Base-by-base conservation (phyloP, 305 asterid species). In the Lippia alba region DNA sequence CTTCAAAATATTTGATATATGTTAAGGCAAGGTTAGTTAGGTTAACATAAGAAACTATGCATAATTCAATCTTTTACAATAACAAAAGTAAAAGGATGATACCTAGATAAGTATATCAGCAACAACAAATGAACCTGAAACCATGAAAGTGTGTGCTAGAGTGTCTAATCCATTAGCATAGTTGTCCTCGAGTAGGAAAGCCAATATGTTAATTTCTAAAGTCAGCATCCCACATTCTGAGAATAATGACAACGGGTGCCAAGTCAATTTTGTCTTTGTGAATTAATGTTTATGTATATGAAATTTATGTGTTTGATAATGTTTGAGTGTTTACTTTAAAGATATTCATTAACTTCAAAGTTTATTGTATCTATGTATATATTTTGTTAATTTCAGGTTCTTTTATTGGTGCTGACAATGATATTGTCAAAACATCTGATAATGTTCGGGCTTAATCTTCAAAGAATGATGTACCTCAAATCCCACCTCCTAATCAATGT, bases 21-120 rank as follows among this genome's bases (percentile, higher is more conserved):
- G 16, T 24, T 56, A 56, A 56, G 16, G 11, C 17, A 51, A 51
- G 12, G 24, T 51, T 51, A 51, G 16, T 0, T 20, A 36, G 33
- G 30, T 12, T 24, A 56, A 56, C 36, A 20, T 19, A 20, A 20
- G 61, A 14, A 56, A 56, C 32, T 56, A 3, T 3, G 11, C 2
- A 55, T 20, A 55, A 9, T n/a, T 55, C 20, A 20, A 39, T 55
- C n/a, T 36, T 36, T 36, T 36, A 36, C 41, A 5, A 36, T 54
- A 54, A 18, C 6, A 19, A 1, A 55, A 20, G 61, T 55, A 20
- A 17, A 55, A 20, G 20, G 36, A 55, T 12, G 45, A n/a, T 71
- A 85, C 92, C 92, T 87, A 83, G 67, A 87, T 58, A 56, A 87
- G 75, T 67, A 81, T 51, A 73, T 87, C 88, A 9, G 69, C 75